Conservation (phyloP, 139 green algal species). For the Chlamydomonas schloesseri region DNA sequence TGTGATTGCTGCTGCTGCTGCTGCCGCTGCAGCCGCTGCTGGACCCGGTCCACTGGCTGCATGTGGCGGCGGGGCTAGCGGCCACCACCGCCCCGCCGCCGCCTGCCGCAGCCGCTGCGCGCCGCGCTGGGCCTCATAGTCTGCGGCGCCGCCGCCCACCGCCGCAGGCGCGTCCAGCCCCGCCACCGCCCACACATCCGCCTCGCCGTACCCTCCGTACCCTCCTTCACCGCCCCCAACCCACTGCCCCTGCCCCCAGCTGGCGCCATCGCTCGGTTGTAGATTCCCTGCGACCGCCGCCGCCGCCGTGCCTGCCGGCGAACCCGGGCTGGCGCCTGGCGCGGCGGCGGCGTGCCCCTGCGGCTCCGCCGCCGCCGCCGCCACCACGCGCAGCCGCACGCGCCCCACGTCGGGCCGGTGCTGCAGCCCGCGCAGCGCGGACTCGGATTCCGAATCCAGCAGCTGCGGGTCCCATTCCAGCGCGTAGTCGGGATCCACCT, state of each 20-base stretch:
- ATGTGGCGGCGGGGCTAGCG: not conserved
- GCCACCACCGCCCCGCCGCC: not conserved
- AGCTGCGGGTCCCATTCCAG: slow-evolving; percentile 26
- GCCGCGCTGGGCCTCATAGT: not conserved
- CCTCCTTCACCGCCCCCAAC: too few relatives aligned
- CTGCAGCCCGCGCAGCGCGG: not conserved
- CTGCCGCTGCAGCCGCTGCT: not conserved
- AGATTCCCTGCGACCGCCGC: not conserved
- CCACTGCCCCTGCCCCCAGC: too few relatives aligned
- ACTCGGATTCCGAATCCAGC: slow-evolving; percentile 3
- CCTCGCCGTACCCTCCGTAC: not conserved
- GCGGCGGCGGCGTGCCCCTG: not conserved
- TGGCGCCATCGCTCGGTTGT: not conserved
- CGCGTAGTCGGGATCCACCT: not conserved
- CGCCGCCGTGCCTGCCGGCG: not conserved
- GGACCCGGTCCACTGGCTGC: not conserved
- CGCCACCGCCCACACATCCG: too few relatives aligned
- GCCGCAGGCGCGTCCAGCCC: too few relatives aligned
- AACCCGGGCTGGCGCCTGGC: not conserved
- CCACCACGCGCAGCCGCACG: slow-evolving; percentile 4
- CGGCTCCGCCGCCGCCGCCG: not conserved
- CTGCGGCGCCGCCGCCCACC: too few relatives aligned
- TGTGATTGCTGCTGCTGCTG: too few relatives aligned
- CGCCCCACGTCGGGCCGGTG: slow-evolving; percentile 15
- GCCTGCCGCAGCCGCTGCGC: not conserved